These are phyloP conservation scores for Malania oleifera DNA, from an alignment of 164 flowering plant genomes.

Conservation along the genomic window DNA sequence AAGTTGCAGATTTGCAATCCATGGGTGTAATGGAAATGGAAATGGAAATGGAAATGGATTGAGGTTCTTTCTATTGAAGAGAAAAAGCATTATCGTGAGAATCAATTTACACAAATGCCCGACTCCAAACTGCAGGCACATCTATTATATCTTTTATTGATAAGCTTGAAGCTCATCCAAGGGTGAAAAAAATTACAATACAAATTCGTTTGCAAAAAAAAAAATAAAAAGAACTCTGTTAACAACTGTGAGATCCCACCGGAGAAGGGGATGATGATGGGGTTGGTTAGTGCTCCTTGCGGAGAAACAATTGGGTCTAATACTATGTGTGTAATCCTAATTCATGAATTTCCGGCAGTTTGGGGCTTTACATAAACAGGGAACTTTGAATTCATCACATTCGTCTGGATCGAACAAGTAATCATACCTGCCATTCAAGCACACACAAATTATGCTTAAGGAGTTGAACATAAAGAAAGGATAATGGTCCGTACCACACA, in stretches of 20 bases:
- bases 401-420: constrained; percentile 89
- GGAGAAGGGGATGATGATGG: not conserved
- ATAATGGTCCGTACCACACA: not conserved
- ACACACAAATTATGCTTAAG: not conserved
- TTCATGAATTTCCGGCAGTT: constrained; percentile 89
- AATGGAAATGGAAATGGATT: no score
- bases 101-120: no score
- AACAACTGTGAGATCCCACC: constrained; percentile 13
- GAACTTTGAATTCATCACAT: constrained; percentile 72
- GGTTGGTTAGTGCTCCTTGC: constrained; percentile 27
- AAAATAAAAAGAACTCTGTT: constrained; percentile 10
- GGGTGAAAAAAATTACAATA: constrained; percentile 1
- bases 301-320: constrained; percentile 21
- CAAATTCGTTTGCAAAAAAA: no score
- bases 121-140: no score
- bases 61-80: no score
- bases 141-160: no score
- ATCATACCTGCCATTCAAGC: constrained; percentile 63
- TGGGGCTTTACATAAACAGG: constrained; percentile 80
- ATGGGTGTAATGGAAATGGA: no score
- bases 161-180: no score
- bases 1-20: no score
- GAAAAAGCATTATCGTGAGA: no score
- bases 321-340: constrained; percentile 26
- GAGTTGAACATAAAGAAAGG: not conserved